phyloP scores from a whole-genome alignment of 352 stramenopile genomes.

The Phytopythium aichiense region DNA sequence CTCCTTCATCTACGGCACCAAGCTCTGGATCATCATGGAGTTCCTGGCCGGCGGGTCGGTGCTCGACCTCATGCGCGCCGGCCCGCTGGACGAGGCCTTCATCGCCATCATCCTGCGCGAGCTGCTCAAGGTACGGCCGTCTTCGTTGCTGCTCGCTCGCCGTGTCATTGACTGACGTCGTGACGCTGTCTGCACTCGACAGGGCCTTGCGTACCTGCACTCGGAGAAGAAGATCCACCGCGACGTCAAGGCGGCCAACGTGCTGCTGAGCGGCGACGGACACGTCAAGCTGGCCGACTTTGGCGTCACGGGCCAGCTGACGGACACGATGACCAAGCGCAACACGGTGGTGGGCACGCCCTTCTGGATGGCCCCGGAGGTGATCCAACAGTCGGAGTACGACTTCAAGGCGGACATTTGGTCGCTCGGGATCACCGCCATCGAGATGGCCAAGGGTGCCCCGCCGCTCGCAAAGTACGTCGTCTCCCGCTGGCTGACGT shows the following conservation, averaged over 20 bases:
- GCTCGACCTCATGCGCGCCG: slow-evolving; percentile 82
- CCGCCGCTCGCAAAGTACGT: slow-evolving; percentile 90
- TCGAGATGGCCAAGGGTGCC: slow-evolving; percentile 97
- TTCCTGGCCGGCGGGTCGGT: slow-evolving; percentile 90
- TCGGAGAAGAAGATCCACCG: slow-evolving; percentile 85
- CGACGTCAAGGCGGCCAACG: slow-evolving; percentile 82
- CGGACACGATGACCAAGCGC: slow-evolving; percentile 96
- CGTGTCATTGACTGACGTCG: background rate
- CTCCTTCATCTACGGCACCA: slow-evolving; percentile 80
- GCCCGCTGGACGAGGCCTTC: slow-evolving; percentile 71
- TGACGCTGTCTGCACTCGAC: background rate
- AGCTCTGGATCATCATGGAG: slow-evolving; percentile 94
- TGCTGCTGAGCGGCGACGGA: slow-evolving; percentile 72
- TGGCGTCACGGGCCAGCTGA: slow-evolving; percentile 92
- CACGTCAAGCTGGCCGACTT: slow-evolving; percentile 82
- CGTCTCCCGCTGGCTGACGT: background rate
- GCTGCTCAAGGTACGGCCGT: slow-evolving; percentile 38
- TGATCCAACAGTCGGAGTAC: slow-evolving; percentile 89
- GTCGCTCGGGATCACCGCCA: slow-evolving; percentile 97
- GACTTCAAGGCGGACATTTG: slow-evolving; percentile 98
- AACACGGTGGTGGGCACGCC: slow-evolving; percentile 97
- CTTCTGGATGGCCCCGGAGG: slow-evolving; percentile 97
- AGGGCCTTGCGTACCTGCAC: slow-evolving; percentile 78
- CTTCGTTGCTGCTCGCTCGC: background rate
- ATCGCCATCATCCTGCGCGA: slow-evolving; percentile 84